phyloP scores from a whole-genome alignment of 2,329 filamentous ascomycete species.

The Camptophora hylomeconis region DNA sequence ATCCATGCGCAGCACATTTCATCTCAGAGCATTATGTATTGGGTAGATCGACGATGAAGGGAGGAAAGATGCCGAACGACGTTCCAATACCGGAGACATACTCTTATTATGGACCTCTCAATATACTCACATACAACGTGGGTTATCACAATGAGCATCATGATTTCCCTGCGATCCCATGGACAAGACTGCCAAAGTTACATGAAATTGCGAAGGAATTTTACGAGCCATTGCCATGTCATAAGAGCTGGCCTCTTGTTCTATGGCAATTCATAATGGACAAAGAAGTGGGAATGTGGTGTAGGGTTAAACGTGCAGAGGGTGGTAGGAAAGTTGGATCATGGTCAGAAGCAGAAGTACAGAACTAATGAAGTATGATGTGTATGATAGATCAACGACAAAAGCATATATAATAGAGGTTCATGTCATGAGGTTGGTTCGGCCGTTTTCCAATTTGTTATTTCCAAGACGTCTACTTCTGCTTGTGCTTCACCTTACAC shows the following conservation, averaged over 20 bases:
- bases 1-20: constrained; percentile 93
- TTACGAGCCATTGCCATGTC: constrained; percentile 73
- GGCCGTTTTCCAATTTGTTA: too few relatives aligned
- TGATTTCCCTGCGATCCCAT: constrained; percentile 93
- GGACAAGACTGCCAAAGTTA: constrained; percentile 71
- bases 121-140: constrained; percentile 91
- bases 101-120: constrained; percentile 89
- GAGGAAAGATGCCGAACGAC: constrained; percentile 20
- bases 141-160: constrained; percentile 98
- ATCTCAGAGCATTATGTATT: constrained; percentile 94
- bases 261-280: constrained; percentile 95
- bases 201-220: constrained; percentile 78
- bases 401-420: too few relatives aligned
- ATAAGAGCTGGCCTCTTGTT: constrained; percentile 82
- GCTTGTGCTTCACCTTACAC: too few relatives aligned
- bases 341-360: constrained; percentile 59
- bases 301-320: constrained; percentile 81
- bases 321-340: constrained; percentile 51
- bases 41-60: constrained; percentile 30
- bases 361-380: constrained; percentile 46
- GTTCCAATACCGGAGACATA: constrained; percentile 76
- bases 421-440: too few relatives aligned
- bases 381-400: too few relatives aligned
- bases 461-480: too few relatives aligned
- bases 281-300: constrained; percentile 76